Evolutionary conservation across 495 filamentous ascomycete genomes (phyloP).

Genomic region (Polyplosphaeria fusca): DNA sequence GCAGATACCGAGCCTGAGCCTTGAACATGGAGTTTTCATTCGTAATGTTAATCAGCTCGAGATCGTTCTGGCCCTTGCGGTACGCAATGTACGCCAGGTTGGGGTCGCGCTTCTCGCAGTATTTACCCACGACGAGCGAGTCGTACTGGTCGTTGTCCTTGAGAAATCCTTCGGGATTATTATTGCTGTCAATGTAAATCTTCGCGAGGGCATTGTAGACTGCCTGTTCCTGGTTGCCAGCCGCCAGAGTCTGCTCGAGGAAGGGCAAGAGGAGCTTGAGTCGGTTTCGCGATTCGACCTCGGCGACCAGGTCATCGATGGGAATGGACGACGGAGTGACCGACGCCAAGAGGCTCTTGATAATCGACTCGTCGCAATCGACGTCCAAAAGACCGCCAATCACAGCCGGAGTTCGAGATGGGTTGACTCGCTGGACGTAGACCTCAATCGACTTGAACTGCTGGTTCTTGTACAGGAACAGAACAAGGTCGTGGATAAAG

Average conservation of each 20-base stretch:
- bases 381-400: conserved; percentile 95
- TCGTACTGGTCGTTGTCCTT: conserved; percentile 99
- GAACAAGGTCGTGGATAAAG: conserved; percentile 93
- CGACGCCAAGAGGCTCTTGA: conserved; percentile 87
- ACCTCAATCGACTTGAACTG: conserved; percentile 99
- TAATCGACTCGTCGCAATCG: conserved; percentile 92
- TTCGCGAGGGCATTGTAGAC: conserved; percentile 98
- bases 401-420: conserved; percentile 86
- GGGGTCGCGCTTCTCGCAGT: conserved; percentile 98
- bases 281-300: conserved; percentile 92
- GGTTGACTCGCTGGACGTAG: conserved; percentile 99
- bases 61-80: conserved; percentile 92
- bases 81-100: conserved; percentile 96
- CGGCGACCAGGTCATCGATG: conserved; percentile 91
- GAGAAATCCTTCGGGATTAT: conserved; percentile 96
- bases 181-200: conserved; percentile 99
- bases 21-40: conserved; percentile 99
- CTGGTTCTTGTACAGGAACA: conserved; percentile 98
- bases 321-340: conserved; percentile 82
- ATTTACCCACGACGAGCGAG: conserved; percentile 87
- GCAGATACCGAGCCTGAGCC: conserved; percentile 89
- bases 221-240: conserved; percentile 94
- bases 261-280: conserved; percentile 95
- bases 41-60: conserved; percentile 95
- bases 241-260: conserved; percentile 86